phyloP scores from a whole-genome alignment of 2,329 filamentous ascomycete species.

The Sphaerulina vaccinii region DNA sequence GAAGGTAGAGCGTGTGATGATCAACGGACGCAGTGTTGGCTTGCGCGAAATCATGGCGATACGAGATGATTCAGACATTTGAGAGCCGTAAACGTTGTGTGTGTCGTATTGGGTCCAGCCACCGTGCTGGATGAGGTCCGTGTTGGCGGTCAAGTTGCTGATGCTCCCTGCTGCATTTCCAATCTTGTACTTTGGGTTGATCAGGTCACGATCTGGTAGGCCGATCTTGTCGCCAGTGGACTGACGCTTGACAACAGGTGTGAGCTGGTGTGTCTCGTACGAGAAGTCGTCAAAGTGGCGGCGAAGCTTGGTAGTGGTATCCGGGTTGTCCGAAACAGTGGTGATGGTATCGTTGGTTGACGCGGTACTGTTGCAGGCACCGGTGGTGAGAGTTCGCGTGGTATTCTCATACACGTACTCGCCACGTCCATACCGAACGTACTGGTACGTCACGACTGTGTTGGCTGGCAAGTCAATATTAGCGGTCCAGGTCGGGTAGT shows the following conservation, averaged over 20 bases:
- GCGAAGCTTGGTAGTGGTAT: conserved; percentile 27
- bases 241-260: conserved; percentile 23
- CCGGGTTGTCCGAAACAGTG: conserved; percentile 31
- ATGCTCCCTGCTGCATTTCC: conserved; percentile 57
- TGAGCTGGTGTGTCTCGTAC: conserved; percentile 15
- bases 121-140: conserved; percentile 66
- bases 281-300: conserved; percentile 22
- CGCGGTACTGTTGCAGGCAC: conserved; percentile 31
- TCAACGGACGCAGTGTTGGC: conserved; percentile 62
- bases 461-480: conserved; percentile 36
- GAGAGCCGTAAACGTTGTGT: conserved; percentile 72
- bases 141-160: conserved; percentile 56
- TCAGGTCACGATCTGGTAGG: conserved; percentile 61
- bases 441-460: conserved; percentile 35
- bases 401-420: conserved; percentile 34
- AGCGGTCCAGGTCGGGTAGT: conserved; percentile 38
- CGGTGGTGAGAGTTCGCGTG: conserved; percentile 37
- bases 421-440: conserved; percentile 35
- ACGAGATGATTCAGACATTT: conserved; percentile 69
- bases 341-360: conserved; percentile 33
- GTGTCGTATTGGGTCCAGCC: conserved; percentile 70
- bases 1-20: conserved; percentile 76
- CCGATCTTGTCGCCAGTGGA: conserved; percentile 44
- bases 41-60: conserved; percentile 66
- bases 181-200: conserved; percentile 65